These are phyloP conservation scores for Pseudocercospora macadamiae DNA, from an alignment of 2,329 filamentous ascomycete genomes.

Conservation along the genomic window DNA sequence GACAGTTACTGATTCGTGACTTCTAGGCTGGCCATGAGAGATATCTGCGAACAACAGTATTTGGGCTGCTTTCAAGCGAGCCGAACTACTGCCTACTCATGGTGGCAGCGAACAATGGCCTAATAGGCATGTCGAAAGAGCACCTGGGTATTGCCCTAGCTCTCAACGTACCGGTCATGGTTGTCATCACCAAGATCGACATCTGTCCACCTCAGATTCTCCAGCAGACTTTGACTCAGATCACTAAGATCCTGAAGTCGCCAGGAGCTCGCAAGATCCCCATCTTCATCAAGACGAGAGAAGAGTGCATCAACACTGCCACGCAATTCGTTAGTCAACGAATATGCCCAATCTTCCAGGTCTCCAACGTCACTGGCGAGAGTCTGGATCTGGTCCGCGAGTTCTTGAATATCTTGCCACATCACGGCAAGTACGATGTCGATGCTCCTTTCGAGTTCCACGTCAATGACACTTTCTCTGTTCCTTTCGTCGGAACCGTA, in stretches of 20 bases:
- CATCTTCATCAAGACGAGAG: constrained; percentile 87
- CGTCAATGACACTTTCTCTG: constrained; percentile 96
- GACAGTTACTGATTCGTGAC: neutral
- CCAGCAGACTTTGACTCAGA: constrained; percentile 87
- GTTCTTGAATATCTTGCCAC: constrained; percentile 93
- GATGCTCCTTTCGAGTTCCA: constrained; percentile 91
- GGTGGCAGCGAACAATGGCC: constrained; percentile 96
- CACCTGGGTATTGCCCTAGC: constrained; percentile 93
- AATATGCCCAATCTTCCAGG: constrained; percentile 96
- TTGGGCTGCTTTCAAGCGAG: constrained; percentile 89
- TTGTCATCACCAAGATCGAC: constrained; percentile 96
- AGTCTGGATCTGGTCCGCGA: constrained; percentile 86
- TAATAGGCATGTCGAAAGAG: constrained; percentile 94
- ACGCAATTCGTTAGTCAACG: constrained; percentile 93
- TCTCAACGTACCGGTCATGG: constrained; percentile 96
- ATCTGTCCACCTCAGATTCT: constrained; percentile 99
- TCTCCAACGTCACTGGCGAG: constrained; percentile 95
- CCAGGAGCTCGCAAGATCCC: constrained; percentile 94
- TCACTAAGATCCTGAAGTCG: constrained; percentile 90
- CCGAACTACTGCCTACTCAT: constrained; percentile 97
- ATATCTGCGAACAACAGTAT: constrained; percentile 94
- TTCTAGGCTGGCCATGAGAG: constrained; percentile 80
- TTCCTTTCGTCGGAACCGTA: constrained; percentile 94
- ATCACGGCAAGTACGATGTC: constrained; percentile 88
- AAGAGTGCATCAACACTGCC: constrained; percentile 92